These are phyloP conservation scores for Pichia sp. DNA, from an alignment of 1,139 yeast genomes.

Conservation along the genomic window DNA sequence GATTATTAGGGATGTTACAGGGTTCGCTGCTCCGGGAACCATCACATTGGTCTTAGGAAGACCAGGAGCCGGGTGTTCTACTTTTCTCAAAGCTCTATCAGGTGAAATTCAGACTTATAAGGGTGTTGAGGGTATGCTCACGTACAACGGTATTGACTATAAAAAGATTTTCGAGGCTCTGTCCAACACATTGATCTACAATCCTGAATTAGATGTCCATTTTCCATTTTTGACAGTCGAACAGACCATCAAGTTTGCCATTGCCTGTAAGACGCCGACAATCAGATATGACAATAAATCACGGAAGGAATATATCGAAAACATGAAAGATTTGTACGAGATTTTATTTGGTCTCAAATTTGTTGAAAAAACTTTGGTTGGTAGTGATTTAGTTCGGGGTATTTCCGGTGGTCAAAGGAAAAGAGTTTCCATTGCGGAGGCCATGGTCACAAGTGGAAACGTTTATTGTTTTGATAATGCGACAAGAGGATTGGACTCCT, in stretches of 20 bases:
- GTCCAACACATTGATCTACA: constrained; percentile 41
- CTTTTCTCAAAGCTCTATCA: constrained; percentile 38
- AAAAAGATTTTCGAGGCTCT: constrained; percentile 53
- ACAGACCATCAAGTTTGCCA: constrained; percentile 42
- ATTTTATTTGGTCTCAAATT: constrained; percentile 50
- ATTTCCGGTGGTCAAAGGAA: constrained; percentile 82
- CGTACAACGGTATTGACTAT: constrained; percentile 52
- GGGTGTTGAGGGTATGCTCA: constrained; percentile 30
- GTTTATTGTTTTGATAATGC: constrained; percentile 72
- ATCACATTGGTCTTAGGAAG: constrained; percentile 52
- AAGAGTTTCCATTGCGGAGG: constrained; percentile 74
- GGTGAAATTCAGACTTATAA: constrained; percentile 32
- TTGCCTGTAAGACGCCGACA: constrained; percentile 41
- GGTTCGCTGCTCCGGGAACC: constrained; percentile 47
- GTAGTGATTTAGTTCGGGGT: constrained; percentile 68
- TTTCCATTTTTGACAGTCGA: constrained; percentile 44
- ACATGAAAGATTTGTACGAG: constrained; percentile 45
- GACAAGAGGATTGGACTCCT: constrained; percentile 71
- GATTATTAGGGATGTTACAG: constrained; percentile 40
- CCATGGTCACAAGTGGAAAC: constrained; percentile 52
- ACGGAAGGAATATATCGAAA: constrained; percentile 38
- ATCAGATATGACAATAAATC: constrained; percentile 38
- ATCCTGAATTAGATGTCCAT: constrained; percentile 44
- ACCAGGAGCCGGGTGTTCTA: constrained; percentile 55
- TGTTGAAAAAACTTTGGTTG: constrained; percentile 62